These are phyloP conservation scores for Ceratocystis papillata DNA, from an alignment of 2,329 filamentous ascomycete species.

Conservation along the genomic window DNA sequence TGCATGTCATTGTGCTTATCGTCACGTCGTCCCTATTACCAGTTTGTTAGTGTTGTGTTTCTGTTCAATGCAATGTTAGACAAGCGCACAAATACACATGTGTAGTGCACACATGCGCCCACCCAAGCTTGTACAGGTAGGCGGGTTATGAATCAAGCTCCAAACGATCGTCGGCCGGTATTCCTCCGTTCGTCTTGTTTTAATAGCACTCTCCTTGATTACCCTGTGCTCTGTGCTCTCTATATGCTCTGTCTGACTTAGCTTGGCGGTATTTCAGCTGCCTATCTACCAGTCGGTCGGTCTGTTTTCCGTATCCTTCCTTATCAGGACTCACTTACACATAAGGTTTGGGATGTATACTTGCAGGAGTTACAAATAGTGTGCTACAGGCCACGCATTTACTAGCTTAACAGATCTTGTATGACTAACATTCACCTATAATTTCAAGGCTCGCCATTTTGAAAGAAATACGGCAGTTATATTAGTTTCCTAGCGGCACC, in stretches of 20 bases:
- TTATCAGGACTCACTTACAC: no score
- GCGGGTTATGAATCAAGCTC: not conserved
- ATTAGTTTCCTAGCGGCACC: no score
- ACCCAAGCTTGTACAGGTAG: not conserved
- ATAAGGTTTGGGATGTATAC: no score
- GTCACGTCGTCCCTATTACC: not conserved
- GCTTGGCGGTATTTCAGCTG: not conserved
- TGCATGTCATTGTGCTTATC: not conserved
- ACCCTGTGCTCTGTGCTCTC: conserved; percentile 1
- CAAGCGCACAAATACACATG: not conserved
- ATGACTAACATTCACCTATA: no score
- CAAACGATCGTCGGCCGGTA: not conserved
- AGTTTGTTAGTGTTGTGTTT: not conserved
- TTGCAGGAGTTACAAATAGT: no score
- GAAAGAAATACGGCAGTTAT: no score
- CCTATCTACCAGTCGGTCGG: not conserved
- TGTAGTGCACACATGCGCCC: not conserved
- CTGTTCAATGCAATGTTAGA: not conserved
- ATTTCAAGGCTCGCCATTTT: no score
- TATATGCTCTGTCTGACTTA: not conserved
- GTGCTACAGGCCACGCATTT: no score
- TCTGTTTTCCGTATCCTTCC: not conserved
- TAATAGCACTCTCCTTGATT: not conserved
- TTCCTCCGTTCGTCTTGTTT: not conserved
- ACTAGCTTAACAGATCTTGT: no score